Base-by-base conservation (phyloP, 495 filamentous ascomycete species). In the Bacidia gigantensis region DNA sequence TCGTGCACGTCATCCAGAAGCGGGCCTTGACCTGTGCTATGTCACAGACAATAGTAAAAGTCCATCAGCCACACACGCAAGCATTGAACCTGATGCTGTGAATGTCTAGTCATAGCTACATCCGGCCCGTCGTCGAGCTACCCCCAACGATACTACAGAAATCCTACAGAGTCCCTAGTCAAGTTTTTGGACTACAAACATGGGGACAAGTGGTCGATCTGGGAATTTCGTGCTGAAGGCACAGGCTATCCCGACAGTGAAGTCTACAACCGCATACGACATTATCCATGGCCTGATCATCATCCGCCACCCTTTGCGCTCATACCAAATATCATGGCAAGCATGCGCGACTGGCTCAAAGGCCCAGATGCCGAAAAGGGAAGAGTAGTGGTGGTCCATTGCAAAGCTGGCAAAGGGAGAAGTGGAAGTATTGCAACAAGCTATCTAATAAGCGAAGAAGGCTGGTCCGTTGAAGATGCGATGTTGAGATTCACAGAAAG, bases 261-360 rank as follows among this genome's bases (percentile, higher is more conserved):
- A 51, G 89, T 98, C 1, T 86, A 89, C 60, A 73, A 76, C 25
- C 70, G 89, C 0, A 80, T 97, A 45, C 76, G 82, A 56, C 92
- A 97, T 68, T 96, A 84, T 58, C 92, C 92, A 1, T 98, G 86
- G 77, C 93, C 93, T 0, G 92, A 98, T 64, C 92, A 98, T 62
- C 92, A 97, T 64, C 93, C 92, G 26, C 92, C 92, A 53, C 92
- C 93, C 2, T 97, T 98, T 60, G 75, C 78, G 26, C 67, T 95
- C 12, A 82, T 97, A 21, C 89, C 88, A 1, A 71, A 82, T 60
- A 86, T 95, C n/a, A 77, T 95, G 72, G 88, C 77, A 3, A 82
- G 83, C 56, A 95, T 97, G 89, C 75, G 83, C 48, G 82, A 88
- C 52, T 95, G 89, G 88, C 62, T 94, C 32, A 67, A 76, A 23